Evolutionary conservation across 352 stramenopile species (phyloP).

Genomic region (Phytophthora constricta): DNA sequence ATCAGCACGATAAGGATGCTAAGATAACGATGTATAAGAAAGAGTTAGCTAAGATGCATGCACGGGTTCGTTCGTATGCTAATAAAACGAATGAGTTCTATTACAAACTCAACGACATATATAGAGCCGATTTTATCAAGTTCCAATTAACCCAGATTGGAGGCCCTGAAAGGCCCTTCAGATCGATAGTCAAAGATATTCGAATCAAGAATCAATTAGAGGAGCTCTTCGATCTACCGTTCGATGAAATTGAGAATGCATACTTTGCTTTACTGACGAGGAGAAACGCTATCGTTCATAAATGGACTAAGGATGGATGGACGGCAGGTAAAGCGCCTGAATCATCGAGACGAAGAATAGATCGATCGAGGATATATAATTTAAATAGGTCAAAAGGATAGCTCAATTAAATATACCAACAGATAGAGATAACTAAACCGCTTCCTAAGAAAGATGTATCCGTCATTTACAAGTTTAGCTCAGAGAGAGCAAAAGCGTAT

Average conservation of each 20-base stretch:
- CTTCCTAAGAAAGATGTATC: slow-evolving; percentile 1
- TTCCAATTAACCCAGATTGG: background rate
- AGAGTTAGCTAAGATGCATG: background rate
- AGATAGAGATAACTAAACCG: background rate
- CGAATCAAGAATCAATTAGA: slow-evolving; percentile 1
- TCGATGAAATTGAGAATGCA: slow-evolving; percentile 4
- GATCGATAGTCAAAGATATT: background rate
- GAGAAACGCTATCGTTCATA: slow-evolving; percentile 10
- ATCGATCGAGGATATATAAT: background rate
- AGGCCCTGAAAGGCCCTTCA: background rate
- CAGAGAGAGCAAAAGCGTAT: slow-evolving; percentile 1
- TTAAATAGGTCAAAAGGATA: background rate
- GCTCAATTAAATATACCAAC: background rate
- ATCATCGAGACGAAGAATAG: too few relatives aligned
- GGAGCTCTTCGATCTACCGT: slow-evolving; percentile 8
- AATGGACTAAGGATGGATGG: slow-evolving; percentile 3
- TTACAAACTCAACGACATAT: slow-evolving; percentile 3
- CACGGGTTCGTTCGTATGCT: background rate
- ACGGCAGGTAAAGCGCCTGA: background rate
- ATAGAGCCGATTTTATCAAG: slow-evolving; percentile 11
- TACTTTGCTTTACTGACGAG: slow-evolving; percentile 5
- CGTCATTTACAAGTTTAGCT: slow-evolving; percentile 1
- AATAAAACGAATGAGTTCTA: background rate
- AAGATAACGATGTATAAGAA: slow-evolving; percentile 1
- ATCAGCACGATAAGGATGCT: background rate